phyloP scores from a whole-genome alignment of 176 grass and related monocot species.

The Avena eriantha region DNA sequence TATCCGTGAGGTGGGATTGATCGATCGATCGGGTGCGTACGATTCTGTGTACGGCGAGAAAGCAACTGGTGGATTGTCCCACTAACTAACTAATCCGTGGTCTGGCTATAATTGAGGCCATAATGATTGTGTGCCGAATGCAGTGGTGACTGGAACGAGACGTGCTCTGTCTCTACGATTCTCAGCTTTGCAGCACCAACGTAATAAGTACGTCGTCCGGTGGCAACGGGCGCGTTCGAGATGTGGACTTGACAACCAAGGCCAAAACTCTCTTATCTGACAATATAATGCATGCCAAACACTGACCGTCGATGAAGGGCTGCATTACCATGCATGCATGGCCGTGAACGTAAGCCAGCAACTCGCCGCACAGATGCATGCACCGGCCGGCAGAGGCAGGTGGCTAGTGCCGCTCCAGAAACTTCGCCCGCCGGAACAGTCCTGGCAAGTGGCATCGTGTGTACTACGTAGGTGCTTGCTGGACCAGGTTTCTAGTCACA shows the following conservation, averaged over 20 bases:
- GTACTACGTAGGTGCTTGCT: not conserved
- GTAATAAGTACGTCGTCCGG: no score
- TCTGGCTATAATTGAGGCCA: not conserved
- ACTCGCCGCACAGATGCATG: not conserved
- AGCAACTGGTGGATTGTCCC: not conserved
- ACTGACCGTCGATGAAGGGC: no score
- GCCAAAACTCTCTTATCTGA: not conserved
- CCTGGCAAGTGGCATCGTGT: not conserved
- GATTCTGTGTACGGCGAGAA: not conserved
- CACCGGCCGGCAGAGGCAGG: not conserved
- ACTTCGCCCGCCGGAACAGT: not conserved
- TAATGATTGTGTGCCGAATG: not conserved
- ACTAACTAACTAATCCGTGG: not conserved
- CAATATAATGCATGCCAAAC: no score
- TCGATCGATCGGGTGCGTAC: not conserved
- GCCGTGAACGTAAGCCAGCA: not conserved
- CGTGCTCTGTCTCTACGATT: no score
- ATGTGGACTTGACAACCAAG: not conserved
- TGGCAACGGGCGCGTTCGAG: not conserved
- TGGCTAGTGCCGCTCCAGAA: not conserved
- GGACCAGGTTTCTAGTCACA: not conserved
- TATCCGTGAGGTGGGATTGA: no score
- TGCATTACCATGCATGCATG: no score
- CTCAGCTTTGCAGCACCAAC: not conserved
- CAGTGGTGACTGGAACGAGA: not conserved